These are phyloP conservation scores for Penicillium fimorum DNA, from an alignment of 495 filamentous ascomycete species.

Conservation along the genomic window DNA sequence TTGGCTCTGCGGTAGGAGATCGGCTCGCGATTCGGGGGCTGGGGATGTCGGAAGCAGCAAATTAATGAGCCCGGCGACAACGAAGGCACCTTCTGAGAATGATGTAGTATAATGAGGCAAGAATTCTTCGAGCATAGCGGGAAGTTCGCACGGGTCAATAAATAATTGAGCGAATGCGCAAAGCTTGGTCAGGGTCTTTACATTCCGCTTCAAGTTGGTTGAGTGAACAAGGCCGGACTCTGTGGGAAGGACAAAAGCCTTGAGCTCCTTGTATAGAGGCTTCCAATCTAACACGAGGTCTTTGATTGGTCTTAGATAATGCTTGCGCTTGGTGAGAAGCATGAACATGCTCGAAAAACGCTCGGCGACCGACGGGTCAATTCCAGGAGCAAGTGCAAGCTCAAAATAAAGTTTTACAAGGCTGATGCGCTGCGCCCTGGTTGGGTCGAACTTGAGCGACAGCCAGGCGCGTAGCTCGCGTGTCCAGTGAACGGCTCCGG, in stretches of 20 bases:
- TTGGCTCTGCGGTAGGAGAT: conserved; percentile 77
- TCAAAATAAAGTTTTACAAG: conserved; percentile 93
- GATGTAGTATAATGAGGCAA: conserved; percentile 95
- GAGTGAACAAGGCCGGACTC: conserved; percentile 68
- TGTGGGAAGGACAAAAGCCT: conserved; percentile 78
- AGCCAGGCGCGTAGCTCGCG: conserved; percentile 95
- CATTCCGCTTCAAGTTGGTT: conserved; percentile 63
- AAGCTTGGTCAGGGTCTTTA: conserved; percentile 78
- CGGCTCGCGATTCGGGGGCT: conserved; percentile 63
- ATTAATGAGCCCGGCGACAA: conserved; percentile 82
- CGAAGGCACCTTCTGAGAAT: conserved; percentile 82
- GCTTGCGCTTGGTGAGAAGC: conserved; percentile 88
- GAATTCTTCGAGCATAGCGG: conserved; percentile 88
- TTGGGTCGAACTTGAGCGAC: conserved; percentile 92
- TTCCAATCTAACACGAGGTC: conserved; percentile 92
- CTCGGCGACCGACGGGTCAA: conserved; percentile 79
- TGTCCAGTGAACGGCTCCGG: conserved; percentile 95
- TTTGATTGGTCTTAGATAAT: conserved; percentile 85
- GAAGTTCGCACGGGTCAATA: conserved; percentile 83
- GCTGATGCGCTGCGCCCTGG: conserved; percentile 73
- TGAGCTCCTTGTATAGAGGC: conserved; percentile 87
- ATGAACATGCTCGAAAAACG: conserved; percentile 97
- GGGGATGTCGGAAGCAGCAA: conserved; percentile 84
- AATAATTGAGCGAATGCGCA: conserved; percentile 87
- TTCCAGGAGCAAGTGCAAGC: conserved; percentile 83